Evolutionary conservation across 306 rosid species (phyloP).

Genomic region (Morella rubra): DNA sequence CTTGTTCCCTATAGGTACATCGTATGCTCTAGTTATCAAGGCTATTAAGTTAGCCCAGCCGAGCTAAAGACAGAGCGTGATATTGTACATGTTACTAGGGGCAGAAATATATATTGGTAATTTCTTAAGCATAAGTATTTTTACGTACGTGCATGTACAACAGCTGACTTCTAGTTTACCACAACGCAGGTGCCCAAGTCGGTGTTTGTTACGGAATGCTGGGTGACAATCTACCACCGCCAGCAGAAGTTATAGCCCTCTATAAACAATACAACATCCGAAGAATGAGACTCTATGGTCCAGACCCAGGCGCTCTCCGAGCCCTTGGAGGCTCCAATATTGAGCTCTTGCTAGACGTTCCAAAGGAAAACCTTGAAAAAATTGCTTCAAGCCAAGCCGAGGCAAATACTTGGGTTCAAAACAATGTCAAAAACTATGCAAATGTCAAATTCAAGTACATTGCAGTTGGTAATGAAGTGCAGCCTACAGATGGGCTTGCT

Average conservation of each 20-base stretch:
- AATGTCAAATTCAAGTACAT: constrained; percentile 54
- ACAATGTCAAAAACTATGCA: constrained; percentile 20
- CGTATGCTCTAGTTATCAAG: no score
- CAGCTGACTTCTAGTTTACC: no score
- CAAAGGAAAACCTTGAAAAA: constrained; percentile 9
- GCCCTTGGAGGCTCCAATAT: constrained; percentile 54
- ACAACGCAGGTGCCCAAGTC: constrained; percentile 11
- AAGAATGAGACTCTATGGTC: constrained; percentile 44
- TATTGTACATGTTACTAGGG: no score
- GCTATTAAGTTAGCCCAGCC: no score
- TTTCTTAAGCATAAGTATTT: no score
- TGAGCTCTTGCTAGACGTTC: constrained; percentile 30
- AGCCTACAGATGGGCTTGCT: constrained; percentile 18
- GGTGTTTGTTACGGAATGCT: constrained; percentile 58
- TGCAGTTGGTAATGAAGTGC: constrained; percentile 51
- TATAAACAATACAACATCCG: constrained; percentile 32
- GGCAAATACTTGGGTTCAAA: constrained; percentile 50
- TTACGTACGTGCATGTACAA: no score
- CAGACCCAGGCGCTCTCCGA: constrained; percentile 32
- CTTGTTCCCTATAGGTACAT: no score
- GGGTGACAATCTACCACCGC: constrained; percentile 38
- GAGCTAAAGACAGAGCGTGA: no score
- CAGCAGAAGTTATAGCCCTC: constrained; percentile 38
- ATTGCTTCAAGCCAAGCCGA: constrained; percentile 33
- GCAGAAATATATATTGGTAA: no score